These are phyloP conservation scores for Golubevia sp. DNA, from an alignment of 1,284 basidiomycete species.

Conservation along the genomic window DNA sequence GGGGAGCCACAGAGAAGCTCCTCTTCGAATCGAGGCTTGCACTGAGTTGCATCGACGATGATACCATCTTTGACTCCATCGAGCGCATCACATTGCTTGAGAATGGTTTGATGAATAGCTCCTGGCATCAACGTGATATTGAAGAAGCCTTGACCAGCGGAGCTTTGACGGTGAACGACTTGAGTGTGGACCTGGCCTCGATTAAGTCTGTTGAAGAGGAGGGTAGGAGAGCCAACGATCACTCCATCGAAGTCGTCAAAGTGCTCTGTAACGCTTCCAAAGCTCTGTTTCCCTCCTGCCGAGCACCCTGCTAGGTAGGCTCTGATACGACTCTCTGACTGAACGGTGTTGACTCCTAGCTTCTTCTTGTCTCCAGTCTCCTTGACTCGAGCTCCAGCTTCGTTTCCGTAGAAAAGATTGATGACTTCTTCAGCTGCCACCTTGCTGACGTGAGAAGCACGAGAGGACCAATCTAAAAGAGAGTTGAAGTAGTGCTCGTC, in stretches of 20 bases:
- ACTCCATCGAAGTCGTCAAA: conserved; percentile 58
- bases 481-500: conserved; percentile 13
- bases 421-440: conserved; percentile 12
- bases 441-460: conserved; percentile 12
- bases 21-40: conserved; percentile 17
- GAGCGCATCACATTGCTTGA: conserved; percentile 61
- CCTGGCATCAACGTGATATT: not conserved
- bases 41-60: conserved; percentile 38
- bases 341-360: not conserved
- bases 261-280: conserved; percentile 31
- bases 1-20: conserved; percentile 11
- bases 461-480: conserved; percentile 10
- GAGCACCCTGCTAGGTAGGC: conserved; percentile 44
- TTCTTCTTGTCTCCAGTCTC: conserved; percentile 2
- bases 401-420: conserved; percentile 15
- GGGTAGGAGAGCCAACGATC: conserved; percentile 54
- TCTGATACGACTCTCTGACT: not conserved
- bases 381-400: conserved; percentile 7
- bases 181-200: conserved; percentile 11
- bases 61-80: conserved; percentile 62
- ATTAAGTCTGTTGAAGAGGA: conserved; percentile 45
- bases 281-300: conserved; percentile 47
- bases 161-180: conserved; percentile 6
- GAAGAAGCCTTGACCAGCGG: conserved; percentile 11
- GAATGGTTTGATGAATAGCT: conserved; percentile 40